Evolutionary conservation across 2,329 filamentous ascomycete species (phyloP), one percentile per base, ranked within the genome.

Genomic region (Neopestalotiopsis sp.): DNA sequence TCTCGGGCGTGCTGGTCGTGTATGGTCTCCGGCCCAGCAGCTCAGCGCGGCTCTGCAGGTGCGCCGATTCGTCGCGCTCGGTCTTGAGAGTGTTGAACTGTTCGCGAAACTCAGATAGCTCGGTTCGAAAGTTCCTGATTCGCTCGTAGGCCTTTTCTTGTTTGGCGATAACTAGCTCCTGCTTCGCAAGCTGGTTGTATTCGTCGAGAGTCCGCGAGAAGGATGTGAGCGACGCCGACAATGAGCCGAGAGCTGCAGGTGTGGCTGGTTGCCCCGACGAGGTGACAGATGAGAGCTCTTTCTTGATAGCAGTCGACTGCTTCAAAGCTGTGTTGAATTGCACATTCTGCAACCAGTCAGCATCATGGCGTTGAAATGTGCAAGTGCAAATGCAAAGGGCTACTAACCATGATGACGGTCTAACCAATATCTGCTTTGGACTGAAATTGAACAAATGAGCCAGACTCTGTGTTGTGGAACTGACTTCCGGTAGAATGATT

Each of bases 121-220:
- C 95, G 58, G 87, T 81, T 69, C 94, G 91, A 82, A 99, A 99
- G 75, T 90, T 94, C 80, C 93, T 92, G 69, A 97, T 87, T 59
- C 96, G 90, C 78, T 97, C 94, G 72, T 90, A 86, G 1, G 95
- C 96, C 78, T 98, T 97, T 70, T 96, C 92, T 74, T 97, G 93
- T 82, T 98, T 99, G 69, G 93, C 92, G 4, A 92, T 88, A 68
- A 97, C 95, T 40, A 97, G 89, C 81, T 99, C 96, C 75, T 95
- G 93, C 73, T 93, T 93, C 1, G 95, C 92, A 38, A 97, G 89
- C 67, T 88, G 88, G 76, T 92, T 90, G 84, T 99, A 99, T 78
- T 98, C 95, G 82, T 98, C 95, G 72, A 99, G 87, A 0, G 94
- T 97, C 70, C 96, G 94, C 61, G 92, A 89, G 80, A 99, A 94